A percentile compares a stretch with the other conserved stretches of the same genome.
These are phyloP conservation scores for Plasmodium knowlesi DNA, from an alignment of 169 alveolate species.

Conservation along the genomic window DNA sequence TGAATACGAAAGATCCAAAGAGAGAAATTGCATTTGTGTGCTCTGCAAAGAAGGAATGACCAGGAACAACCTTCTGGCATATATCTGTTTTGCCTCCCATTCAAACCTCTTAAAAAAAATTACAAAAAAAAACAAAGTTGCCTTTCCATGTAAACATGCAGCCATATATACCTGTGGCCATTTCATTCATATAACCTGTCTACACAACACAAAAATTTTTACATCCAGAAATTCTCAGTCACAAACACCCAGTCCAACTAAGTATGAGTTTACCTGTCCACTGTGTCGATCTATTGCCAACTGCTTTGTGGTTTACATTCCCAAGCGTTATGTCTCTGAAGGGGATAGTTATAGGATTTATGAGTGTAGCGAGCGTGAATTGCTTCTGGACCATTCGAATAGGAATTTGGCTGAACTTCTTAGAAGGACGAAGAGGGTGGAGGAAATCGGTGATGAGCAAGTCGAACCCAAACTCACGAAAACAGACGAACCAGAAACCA, in stretches of 20 bases:
- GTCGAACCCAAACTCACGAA: background rate
- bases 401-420: constrained; percentile 32
- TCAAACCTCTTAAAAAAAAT: constrained; percentile 50
- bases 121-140: constrained; percentile 58
- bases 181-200: constrained; percentile 49
- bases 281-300: constrained; percentile 65
- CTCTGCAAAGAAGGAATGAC: constrained; percentile 72
- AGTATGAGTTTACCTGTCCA: constrained; percentile 60
- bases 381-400: constrained; percentile 28
- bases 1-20: constrained; percentile 55
- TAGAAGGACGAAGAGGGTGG: background rate
- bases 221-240: constrained; percentile 9
- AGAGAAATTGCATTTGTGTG: constrained; percentile 67
- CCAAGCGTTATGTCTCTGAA: constrained; percentile 39
- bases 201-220: constrained; percentile 51
- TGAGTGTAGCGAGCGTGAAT: constrained; percentile 35
- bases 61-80: constrained; percentile 39
- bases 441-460: background rate
- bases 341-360: constrained; percentile 21
- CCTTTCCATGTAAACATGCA: constrained; percentile 62
- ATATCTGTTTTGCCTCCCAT: constrained; percentile 64
- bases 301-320: constrained; percentile 54
- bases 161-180: constrained; percentile 70
- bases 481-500: background rate
- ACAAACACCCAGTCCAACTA: constrained; percentile 9